These are phyloP conservation scores for Pythium biforme DNA, from an alignment of 352 stramenopile genomes.

Conservation along the genomic window DNA sequence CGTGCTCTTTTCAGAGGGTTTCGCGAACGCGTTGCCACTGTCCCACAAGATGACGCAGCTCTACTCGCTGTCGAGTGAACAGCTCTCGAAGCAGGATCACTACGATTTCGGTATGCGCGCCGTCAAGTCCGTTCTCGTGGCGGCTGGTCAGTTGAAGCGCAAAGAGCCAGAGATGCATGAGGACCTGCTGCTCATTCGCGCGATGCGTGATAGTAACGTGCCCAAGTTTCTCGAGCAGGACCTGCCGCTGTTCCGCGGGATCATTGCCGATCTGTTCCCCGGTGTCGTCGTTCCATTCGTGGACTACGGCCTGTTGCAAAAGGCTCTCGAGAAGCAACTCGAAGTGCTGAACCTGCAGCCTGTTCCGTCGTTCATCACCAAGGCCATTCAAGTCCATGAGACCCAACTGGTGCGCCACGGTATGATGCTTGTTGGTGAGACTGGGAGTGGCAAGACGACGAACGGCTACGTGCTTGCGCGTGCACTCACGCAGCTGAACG, in stretches of 20 bases:
- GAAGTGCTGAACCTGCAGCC: conserved; percentile 77
- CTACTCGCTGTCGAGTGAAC: conserved; percentile 88
- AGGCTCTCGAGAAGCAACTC: conserved; percentile 86
- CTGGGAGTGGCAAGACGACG: conserved; percentile 91
- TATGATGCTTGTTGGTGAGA: conserved; percentile 94
- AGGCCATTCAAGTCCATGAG: conserved; percentile 95
- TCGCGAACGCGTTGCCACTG: conserved; percentile 60
- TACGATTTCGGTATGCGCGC: conserved; percentile 92
- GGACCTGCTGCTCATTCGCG: conserved; percentile 89
- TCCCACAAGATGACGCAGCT: conserved; percentile 88
- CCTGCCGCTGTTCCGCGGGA: conserved; percentile 94
- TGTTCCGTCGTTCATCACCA: conserved; percentile 90
- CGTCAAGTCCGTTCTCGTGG: conserved; percentile 88
- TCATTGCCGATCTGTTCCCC: conserved; percentile 94
- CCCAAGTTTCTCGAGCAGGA: conserved; percentile 95
- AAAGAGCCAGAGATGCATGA: conserved; percentile 91
- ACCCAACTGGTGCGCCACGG: conserved; percentile 96
- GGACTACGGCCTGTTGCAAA: conserved; percentile 57
- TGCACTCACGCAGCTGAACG: conserved; percentile 67
- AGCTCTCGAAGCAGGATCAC: conserved; percentile 93
- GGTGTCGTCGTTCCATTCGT: conserved; percentile 83
- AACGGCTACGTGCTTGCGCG: conserved; percentile 90
- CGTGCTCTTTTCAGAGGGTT: conserved; percentile 91
- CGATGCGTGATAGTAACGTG: conserved; percentile 95
- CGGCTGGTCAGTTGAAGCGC: conserved; percentile 89